Evolutionary conservation across 225 moss, liverwort and hornwort species (phyloP).

Genomic region (Pseudisothecium myosuroides): DNA sequence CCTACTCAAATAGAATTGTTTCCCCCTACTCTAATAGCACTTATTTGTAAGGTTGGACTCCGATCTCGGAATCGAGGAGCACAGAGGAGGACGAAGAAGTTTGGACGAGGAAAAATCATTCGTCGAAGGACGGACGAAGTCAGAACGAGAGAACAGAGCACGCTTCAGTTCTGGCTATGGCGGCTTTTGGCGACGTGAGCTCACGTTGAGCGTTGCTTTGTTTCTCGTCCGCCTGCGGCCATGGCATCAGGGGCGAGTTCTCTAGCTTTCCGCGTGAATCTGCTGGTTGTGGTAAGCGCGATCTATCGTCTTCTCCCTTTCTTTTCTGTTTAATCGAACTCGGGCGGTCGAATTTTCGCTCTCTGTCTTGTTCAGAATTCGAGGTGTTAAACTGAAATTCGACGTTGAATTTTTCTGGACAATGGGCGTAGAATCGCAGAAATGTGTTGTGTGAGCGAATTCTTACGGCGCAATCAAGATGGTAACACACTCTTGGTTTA

Average conservation of each 20-base stretch:
- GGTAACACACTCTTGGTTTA: background rate
- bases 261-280: conserved; percentile 1
- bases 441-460: background rate
- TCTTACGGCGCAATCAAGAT: background rate
- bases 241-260: conserved; percentile 11
- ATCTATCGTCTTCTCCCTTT: background rate
- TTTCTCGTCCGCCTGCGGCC: background rate
- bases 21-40: too few relatives aligned
- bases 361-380: background rate
- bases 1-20: background rate
- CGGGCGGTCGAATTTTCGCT: background rate
- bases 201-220: background rate
- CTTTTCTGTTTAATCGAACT: background rate
- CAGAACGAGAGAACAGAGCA: background rate
- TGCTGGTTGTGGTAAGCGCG: conserved; percentile 7
- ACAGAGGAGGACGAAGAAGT: background rate
- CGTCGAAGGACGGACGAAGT: background rate
- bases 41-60: too few relatives aligned
- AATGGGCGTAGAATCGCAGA: background rate
- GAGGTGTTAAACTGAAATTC: background rate
- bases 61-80: too few relatives aligned
- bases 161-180: background rate
- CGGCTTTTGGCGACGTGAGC: background rate
- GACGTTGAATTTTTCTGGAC: background rate
- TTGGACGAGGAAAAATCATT: background rate